Percentiles rank a stretch among this genome's conserved stretches.
Conservation (phyloP, 1,284 basidiomycete genomes). For the Golubevia pallescens region DNA sequence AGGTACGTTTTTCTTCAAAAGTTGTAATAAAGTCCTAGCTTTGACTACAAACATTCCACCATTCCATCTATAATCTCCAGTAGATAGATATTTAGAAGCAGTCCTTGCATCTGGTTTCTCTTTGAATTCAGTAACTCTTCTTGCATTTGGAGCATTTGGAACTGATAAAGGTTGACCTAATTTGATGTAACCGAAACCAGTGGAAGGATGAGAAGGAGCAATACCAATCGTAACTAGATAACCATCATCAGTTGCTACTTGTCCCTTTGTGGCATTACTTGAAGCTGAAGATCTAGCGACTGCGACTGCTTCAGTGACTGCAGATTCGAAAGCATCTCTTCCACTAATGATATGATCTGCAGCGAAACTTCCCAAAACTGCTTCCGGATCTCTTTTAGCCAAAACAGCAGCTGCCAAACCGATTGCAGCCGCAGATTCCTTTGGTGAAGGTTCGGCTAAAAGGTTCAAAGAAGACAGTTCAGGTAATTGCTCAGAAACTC, state of each 20-base stretch:
- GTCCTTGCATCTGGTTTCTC: slow-evolving; percentile 64
- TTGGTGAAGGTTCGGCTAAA: slow-evolving; percentile 56
- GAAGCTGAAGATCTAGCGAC: slow-evolving; percentile 32
- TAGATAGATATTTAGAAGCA: slow-evolving; percentile 53
- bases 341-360: slow-evolving; percentile 63
- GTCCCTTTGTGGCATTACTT: too few species aligned
- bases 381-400: slow-evolving; percentile 49
- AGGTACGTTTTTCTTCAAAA: slow-evolving; percentile 45
- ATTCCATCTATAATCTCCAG: slow-evolving; percentile 63
- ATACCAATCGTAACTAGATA: slow-evolving; percentile 64
- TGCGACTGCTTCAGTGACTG: slow-evolving; percentile 58
- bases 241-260: slow-evolving; percentile 14
- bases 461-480: slow-evolving; percentile 40
- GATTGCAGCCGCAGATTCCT: slow-evolving; percentile 61
- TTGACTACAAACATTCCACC: slow-evolving; percentile 64
- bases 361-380: slow-evolving; percentile 60
- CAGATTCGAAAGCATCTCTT: slow-evolving; percentile 57
- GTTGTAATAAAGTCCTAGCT: slow-evolving; percentile 44
- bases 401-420: slow-evolving; percentile 61
- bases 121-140: slow-evolving; percentile 60
- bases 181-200: slow-evolving; percentile 64
- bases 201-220: slow-evolving; percentile 59
- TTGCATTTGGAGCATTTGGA: slow-evolving; percentile 50
- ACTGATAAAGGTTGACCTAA: slow-evolving; percentile 38
- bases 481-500: slow-evolving; percentile 47